These are phyloP conservation scores for Chloromonas sp. DNA, from an alignment of 163 green algal species.

Conservation along the genomic window DNA sequence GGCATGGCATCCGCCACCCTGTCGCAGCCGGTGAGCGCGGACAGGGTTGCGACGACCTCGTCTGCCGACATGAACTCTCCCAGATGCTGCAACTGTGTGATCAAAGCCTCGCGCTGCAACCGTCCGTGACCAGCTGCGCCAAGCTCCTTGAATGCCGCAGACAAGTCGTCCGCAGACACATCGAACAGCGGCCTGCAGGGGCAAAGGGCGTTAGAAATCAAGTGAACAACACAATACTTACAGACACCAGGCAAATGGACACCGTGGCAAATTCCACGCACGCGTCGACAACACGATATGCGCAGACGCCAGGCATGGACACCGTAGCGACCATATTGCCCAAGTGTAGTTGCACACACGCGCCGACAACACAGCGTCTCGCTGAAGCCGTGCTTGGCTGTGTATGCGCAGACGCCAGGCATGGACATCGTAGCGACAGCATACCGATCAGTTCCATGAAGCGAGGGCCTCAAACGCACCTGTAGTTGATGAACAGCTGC, in stretches of 20 bases:
- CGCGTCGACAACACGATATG: too few species aligned
- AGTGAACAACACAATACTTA: neutral
- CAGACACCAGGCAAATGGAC: neutral
- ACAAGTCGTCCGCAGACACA: constrained; percentile 38
- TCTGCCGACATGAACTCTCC: constrained; percentile 46
- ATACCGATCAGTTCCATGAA: neutral
- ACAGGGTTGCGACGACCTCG: constrained; percentile 33
- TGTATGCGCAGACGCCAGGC: neutral
- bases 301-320: too few species aligned
- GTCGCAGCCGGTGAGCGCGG: constrained; percentile 39
- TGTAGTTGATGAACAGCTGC: constrained; percentile 53
- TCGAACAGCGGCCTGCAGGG: constrained; percentile 48
- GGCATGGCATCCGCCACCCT: constrained; percentile 32
- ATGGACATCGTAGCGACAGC: neutral
- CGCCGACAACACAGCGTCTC: neutral
- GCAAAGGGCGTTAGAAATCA: neutral
- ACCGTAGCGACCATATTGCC: neutral
- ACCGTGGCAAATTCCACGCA: too few species aligned
- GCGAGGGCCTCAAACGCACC: neutral
- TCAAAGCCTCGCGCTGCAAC: constrained; percentile 29
- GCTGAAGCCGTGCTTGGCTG: neutral
- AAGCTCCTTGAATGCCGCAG: constrained; percentile 41
- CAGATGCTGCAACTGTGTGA: constrained; percentile 29
- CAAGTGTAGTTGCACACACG: neutral
- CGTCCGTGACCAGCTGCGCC: constrained; percentile 22